phyloP scores from a whole-genome alignment of 176 grass and related monocot species.

The Ananas comosus region DNA sequence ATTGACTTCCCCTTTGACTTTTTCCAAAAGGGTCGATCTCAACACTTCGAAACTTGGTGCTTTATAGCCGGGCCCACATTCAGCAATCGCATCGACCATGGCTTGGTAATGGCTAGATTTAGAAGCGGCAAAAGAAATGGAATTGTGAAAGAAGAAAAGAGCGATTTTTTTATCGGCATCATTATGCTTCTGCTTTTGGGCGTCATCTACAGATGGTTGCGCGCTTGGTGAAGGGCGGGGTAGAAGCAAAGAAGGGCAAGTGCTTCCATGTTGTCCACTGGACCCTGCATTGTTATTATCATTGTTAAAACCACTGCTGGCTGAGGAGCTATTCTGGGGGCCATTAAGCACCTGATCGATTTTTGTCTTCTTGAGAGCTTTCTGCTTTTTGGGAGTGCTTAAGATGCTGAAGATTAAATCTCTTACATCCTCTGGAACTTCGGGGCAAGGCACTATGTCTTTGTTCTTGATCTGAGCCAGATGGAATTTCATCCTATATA shows the following conservation, averaged over 20 bases:
- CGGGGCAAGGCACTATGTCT: slow-evolving; percentile 16
- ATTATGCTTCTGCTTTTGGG: slow-evolving; percentile 21
- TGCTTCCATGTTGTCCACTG: slow-evolving; percentile 18
- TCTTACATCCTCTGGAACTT: slow-evolving; percentile 21
- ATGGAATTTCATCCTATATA: slow-evolving; percentile 26
- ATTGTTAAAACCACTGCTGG: slow-evolving; percentile 8
- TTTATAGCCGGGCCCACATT: slow-evolving; percentile 24
- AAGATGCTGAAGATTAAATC: slow-evolving; percentile 18
- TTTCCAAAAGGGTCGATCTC: slow-evolving; percentile 20
- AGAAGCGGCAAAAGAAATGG: slow-evolving; percentile 15
- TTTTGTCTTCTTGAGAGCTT: slow-evolving; percentile 11
- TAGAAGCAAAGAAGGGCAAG: slow-evolving; percentile 19
- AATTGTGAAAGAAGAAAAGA: slow-evolving; percentile 20
- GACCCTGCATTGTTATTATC: slow-evolving; percentile 20
- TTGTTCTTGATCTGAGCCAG: slow-evolving; percentile 27
- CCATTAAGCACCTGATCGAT: slow-evolving; percentile 7
- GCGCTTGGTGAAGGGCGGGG: slow-evolving; percentile 8
- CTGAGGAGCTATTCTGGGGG: slow-evolving; percentile 17
- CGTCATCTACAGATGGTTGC: slow-evolving; percentile 10
- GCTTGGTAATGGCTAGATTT: slow-evolving; percentile 19
- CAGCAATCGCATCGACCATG: slow-evolving; percentile 20
- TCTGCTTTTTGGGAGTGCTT: slow-evolving; percentile 16
- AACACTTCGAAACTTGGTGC: slow-evolving; percentile 14
- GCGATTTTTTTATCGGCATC: slow-evolving; percentile 20
- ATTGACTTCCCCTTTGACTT: slow-evolving; percentile 17